Evolutionary conservation across 306 rosid species (phyloP).

Genomic region (Coriaria nepalensis): DNA sequence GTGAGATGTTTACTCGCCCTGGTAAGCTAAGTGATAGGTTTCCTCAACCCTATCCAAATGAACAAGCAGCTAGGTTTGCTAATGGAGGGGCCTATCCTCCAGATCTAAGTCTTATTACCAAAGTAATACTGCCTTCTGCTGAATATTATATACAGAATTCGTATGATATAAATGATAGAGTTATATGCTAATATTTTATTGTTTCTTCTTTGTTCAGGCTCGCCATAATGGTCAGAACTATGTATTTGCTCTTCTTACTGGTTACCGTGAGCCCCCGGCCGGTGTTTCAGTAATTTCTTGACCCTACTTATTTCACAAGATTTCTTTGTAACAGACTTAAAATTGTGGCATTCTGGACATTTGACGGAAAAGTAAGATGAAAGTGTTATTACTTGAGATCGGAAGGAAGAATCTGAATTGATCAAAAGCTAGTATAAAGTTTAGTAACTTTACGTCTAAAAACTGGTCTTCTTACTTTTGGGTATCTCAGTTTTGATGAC

Average conservation of each 20-base stretch:
- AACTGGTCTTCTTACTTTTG: too few relatives aligned
- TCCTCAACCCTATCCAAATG: slow-evolving; percentile 87
- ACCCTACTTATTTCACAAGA: not conserved
- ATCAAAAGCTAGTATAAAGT: too few relatives aligned
- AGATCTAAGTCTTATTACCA: slow-evolving; percentile 85
- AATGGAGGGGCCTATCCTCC: slow-evolving; percentile 99
- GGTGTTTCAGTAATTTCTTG: slow-evolving; percentile 57
- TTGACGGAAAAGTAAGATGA: too few relatives aligned
- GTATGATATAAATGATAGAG: too few relatives aligned
- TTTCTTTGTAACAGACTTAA: not conserved
- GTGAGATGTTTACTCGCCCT: slow-evolving; percentile 96
- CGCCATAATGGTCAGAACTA: slow-evolving; percentile 96
- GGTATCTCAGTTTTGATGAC: too few relatives aligned
- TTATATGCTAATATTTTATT: not conserved
- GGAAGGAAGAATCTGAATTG: not conserved
- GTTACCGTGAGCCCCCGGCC: slow-evolving; percentile 95
- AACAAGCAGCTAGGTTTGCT: slow-evolving; percentile 98
- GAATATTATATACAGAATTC: slow-evolving; percentile 2
- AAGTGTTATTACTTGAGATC: too few relatives aligned
- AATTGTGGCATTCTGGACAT: not conserved
- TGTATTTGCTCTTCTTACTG: slow-evolving; percentile 80
- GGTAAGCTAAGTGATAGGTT: slow-evolving; percentile 97
- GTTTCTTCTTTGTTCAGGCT: slow-evolving; percentile 43
- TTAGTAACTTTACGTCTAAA: too few relatives aligned
- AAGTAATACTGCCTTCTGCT: slow-evolving; percentile 43